Evolutionary conservation across 2,329 filamentous ascomycete genomes (phyloP).

Genomic region (Penicillium sp.): DNA sequence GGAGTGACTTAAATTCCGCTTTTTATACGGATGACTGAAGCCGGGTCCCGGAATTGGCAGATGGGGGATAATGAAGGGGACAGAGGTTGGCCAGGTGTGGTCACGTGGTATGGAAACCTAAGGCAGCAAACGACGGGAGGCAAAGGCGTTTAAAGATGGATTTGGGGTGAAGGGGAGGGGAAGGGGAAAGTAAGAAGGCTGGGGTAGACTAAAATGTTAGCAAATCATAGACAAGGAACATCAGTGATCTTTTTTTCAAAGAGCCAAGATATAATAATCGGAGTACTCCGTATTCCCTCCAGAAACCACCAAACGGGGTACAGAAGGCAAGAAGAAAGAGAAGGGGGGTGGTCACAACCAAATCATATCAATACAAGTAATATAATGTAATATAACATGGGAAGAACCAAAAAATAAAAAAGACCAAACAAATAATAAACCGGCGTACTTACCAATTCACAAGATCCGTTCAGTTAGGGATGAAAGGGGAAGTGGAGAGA

Average conservation of each 20-base stretch:
- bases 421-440: conserved; percentile 12
- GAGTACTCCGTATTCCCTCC: neutral
- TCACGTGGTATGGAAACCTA: conserved; percentile 25
- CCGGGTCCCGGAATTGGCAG: conserved; percentile 38
- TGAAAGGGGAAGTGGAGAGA: conserved; percentile 26
- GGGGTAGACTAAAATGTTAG: conserved; percentile 8
- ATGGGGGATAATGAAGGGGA: conserved; percentile 21
- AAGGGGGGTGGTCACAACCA: conserved; percentile 20
- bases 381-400: conserved; percentile 1
- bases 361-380: conserved; percentile 3
- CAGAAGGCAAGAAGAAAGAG: neutral
- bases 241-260: neutral
- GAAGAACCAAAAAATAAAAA: neutral
- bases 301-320: conserved; percentile 3
- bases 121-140: conserved; percentile 15
- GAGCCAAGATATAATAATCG: conserved; percentile 10
- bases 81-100: conserved; percentile 29
- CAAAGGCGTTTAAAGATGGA: neutral
- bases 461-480: conserved; percentile 21
- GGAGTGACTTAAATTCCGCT: conserved; percentile 40
- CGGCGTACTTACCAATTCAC: conserved; percentile 19
- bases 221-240: neutral
- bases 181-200: conserved; percentile 1
- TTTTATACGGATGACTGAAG: conserved; percentile 38
- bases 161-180: conserved; percentile 1